Evolutionary conservation across 148 eudicot species (phyloP), one percentile per base, ranked within the genome.

Genomic region (Chenopodium formosanum): DNA sequence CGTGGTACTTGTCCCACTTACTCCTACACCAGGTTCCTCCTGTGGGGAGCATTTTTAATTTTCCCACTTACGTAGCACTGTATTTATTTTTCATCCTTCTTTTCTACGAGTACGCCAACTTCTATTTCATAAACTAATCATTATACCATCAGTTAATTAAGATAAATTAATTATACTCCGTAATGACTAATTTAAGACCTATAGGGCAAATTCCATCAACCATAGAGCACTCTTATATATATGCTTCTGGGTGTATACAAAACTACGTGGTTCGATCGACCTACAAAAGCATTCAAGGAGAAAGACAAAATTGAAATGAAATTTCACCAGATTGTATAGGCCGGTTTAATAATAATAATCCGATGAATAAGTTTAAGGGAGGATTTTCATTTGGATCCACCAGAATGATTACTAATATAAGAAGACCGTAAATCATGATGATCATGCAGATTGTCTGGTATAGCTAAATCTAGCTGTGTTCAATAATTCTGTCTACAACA

Each of bases 11-110:
- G 85, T 73, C 85, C 78, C 81, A 12, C 77, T 0, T 37, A 67
- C 62, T 2, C 70, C 80, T 68, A 78, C 84, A 82, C 48, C 19
- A 70, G 79, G 84, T 82, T 75, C 65, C 79, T 67, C 70, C 37
- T 67, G 66, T 58, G 70, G 76, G 80, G 47, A 58, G 62, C 76
- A 70, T 56, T 70, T 7, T 72, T 31, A 31, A 31, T 31, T 71
- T 58, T 20, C 50, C 73, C 65, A 66, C 70, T 27, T 31, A 31
- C 32, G 32, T 31, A 31, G 2, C 23, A 23, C 23, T 23, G 23
- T 11, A 3, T 66, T 53, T 16, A 14, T 12, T 53, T 53, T 11
- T 53, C 4, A 16, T 12, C 0, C 16, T 16, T 16, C 16, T 20
- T 56, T 48, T 1, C 2, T 48, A 9, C 52, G 10, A 53, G 4